Percentiles rank a stretch among this genome's conserved stretches.
Conservation (phyloP, 257 asterid species). For the Solanum tacnaense region DNA sequence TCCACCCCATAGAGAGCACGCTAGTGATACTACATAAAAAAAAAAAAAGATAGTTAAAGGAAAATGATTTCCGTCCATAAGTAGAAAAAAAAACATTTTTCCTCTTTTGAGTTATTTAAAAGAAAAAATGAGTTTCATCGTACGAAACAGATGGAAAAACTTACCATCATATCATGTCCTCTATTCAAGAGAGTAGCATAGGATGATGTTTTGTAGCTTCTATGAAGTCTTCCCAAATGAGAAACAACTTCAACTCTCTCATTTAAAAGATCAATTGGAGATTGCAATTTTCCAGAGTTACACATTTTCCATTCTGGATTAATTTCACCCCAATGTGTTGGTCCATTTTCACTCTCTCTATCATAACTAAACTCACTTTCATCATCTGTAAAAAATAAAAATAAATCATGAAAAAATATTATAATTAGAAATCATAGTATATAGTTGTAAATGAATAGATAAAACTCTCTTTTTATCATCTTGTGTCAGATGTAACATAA, state of each 20-base stretch:
- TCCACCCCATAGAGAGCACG: too few species aligned
- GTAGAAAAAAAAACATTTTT: too few species aligned
- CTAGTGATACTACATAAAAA: not conserved
- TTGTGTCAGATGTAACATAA: not conserved
- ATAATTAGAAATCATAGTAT: not conserved
- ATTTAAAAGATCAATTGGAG: conserved; percentile 58
- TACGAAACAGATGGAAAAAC: not conserved
- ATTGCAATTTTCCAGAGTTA: conserved; percentile 47
- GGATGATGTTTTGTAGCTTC: conserved; percentile 32
- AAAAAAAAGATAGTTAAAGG: not conserved
- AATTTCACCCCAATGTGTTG: conserved; percentile 57
- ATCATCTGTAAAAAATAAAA: conserved; percentile 26
- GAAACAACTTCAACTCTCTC: conserved; percentile 45
- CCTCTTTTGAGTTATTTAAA: not conserved
- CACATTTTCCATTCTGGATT: conserved; percentile 56
- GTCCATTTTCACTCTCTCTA: conserved; percentile 39
- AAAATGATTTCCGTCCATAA: not conserved
- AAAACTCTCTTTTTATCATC: not conserved
- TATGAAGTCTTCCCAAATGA: conserved; percentile 32
- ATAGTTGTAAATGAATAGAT: not conserved
- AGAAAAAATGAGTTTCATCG: not conserved
- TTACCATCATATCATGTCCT: conserved; percentile 87
- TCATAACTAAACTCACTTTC: conserved; percentile 64
- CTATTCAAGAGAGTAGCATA: conserved; percentile 58
- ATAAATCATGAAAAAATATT: not conserved